Evolutionary conservation across 768 basidiomycete genomes (phyloP), one percentile per base, ranked within the genome.

Genomic region (Podaxis sp.): DNA sequence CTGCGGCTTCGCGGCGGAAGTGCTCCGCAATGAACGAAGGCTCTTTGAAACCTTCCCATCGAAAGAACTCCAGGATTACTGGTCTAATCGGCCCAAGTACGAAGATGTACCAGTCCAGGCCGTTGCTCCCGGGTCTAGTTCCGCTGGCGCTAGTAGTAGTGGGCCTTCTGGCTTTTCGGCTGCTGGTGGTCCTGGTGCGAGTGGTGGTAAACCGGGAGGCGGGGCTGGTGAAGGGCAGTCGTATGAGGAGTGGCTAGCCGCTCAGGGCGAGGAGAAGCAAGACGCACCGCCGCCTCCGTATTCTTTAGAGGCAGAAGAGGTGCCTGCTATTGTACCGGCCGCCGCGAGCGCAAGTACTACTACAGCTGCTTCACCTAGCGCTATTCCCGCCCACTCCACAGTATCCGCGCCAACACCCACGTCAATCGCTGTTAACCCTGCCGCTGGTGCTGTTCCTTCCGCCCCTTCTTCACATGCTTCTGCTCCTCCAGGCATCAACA

Each of bases 31-130:
- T 43, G 88, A 89, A 66, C 83, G 86, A n/a, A 75, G 76, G 46
- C 76, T 91, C 7, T 77, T 77, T 41, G 88, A 88, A 55, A 80
- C 83, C 1, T 86, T 91, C 63, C 89, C 90, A 0, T 73, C 79
- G 36, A 89, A 91, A 63, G 89, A 91, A 66, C 70, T 92, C 9
- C 82, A 88, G 64, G 89, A 91, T 68, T 93, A 89, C 69, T 92
- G 89, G 90, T 70, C 81, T 8, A 77, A 81, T 38, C 76, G 87
- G 4, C 89, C 90, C 19, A 79, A 73, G 54, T 86, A 83, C 62
- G 87, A 87, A 64, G 73, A 78, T n/a, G 71, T 75, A 25, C 70
- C 71, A 49, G 62, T 64, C 13, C 70, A 69, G 55, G 65, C 71
- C 11, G 71, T 67, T 0, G 76, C 73, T 38, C 74, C 72, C 25